phyloP scores from a whole-genome alignment of 768 basidiomycete species.

The Mycena rosella region DNA sequence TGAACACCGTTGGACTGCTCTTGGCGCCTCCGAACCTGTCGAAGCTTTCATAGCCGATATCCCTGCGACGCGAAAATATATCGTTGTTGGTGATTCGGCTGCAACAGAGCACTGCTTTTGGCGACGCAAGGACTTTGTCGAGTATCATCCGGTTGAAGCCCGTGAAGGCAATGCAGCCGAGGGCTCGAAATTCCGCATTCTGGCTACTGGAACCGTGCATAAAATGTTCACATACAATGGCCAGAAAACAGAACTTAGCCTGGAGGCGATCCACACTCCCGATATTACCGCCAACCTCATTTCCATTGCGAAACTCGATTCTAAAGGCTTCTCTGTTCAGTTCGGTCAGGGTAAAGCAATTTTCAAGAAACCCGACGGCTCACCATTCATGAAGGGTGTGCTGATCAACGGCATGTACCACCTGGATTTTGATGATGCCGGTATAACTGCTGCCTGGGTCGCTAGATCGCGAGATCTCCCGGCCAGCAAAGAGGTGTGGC shows the following conservation, averaged over 20 bases:
- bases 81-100: slow-evolving; percentile 21
- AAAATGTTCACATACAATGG: background rate
- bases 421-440: background rate
- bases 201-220: background rate
- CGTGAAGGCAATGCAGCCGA: slow-evolving; percentile 21
- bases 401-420: background rate
- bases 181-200: slow-evolving; percentile 19
- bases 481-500: slow-evolving; percentile 14
- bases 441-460: background rate
- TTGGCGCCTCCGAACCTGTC: no score
- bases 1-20: no score
- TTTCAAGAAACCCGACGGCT: background rate
- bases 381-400: background rate
- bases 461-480: slow-evolving; percentile 5
- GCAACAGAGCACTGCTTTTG: slow-evolving; percentile 31
- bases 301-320: background rate
- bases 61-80: background rate
- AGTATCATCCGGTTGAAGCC: slow-evolving; percentile 9
- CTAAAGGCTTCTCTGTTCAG: background rate
- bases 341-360: background rate
- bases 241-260: background rate
- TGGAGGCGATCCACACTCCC: background rate
- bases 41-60: background rate
- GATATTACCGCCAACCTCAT: background rate
- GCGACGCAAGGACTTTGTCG: slow-evolving; percentile 13